A percentile compares a stretch with the other conserved stretches of the same genome.
Evolutionary conservation across 2,329 filamentous ascomycete genomes (phyloP).

Genomic region (Xylariaceae sp.): DNA sequence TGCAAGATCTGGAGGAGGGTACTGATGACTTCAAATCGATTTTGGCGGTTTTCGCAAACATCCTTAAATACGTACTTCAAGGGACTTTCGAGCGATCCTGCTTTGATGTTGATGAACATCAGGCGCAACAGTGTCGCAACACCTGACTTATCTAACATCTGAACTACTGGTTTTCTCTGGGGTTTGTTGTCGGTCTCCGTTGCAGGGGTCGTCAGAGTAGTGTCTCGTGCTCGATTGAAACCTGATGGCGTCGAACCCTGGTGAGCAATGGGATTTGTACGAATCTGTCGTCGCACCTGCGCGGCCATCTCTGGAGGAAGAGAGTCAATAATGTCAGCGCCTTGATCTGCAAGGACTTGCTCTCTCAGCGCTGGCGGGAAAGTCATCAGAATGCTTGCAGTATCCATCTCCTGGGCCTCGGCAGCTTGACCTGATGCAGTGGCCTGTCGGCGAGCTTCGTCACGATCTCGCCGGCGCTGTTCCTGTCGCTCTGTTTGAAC

Average conservation of each 20-base stretch:
- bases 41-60: slow-evolving; percentile 95
- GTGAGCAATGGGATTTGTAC: slow-evolving; percentile 27
- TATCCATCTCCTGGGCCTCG: slow-evolving; percentile 69
- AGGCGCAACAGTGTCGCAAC: slow-evolving; percentile 94
- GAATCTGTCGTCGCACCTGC: slow-evolving; percentile 70
- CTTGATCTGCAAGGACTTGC: slow-evolving; percentile 86
- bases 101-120: slow-evolving; percentile 88
- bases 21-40: slow-evolving; percentile 87
- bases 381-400: slow-evolving; percentile 86
- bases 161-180: slow-evolving; percentile 77
- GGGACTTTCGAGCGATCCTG: slow-evolving; percentile 77
- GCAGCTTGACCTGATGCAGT: slow-evolving; percentile 50
- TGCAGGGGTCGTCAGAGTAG: slow-evolving; percentile 20
- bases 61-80: slow-evolving; percentile 86
- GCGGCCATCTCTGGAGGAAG: slow-evolving; percentile 82
- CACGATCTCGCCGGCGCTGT: slow-evolving; percentile 80
- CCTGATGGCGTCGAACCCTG: slow-evolving; percentile 40
- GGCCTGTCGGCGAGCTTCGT: slow-evolving; percentile 69
- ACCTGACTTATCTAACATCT: slow-evolving; percentile 95
- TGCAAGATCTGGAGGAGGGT: slow-evolving; percentile 90
- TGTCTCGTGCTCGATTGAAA: slow-evolving; percentile 19
- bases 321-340: slow-evolving; percentile 78
- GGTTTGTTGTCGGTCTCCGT: slow-evolving; percentile 51
- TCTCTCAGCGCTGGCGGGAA: slow-evolving; percentile 80
- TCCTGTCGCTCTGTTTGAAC: slow-evolving; percentile 87